Percentiles rank a stretch among this genome's conserved stretches.
These are phyloP conservation scores for Aspergillus ochraceus DNA, from an alignment of 2,329 filamentous ascomycete genomes.

Conservation along the genomic window DNA sequence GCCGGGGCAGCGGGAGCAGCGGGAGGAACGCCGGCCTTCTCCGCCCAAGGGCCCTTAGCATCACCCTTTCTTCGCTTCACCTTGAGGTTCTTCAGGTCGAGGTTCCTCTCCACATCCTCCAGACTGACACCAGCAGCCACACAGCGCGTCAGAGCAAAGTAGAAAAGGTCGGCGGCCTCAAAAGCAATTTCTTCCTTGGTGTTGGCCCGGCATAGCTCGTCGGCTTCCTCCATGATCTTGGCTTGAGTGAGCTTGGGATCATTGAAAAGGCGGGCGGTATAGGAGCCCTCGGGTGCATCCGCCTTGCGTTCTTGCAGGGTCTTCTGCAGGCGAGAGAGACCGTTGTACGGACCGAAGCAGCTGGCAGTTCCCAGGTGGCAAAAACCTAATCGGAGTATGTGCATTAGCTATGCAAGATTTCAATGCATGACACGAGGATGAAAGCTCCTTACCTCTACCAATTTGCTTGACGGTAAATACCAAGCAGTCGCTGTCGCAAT, in stretches of 20 bases:
- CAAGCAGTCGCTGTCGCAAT: conserved; percentile 92
- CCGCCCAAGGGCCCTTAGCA: conserved; percentile 89
- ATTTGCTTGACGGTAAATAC: conserved; percentile 88
- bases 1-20: conserved; percentile 49
- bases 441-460: conserved; percentile 60
- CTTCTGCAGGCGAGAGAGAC: conserved; percentile 81
- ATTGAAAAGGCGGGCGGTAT: conserved; percentile 88
- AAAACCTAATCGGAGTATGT: conserved; percentile 58
- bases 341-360: conserved; percentile 84
- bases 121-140: conserved; percentile 79
- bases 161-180: conserved; percentile 91
- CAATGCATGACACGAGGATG: background rate
- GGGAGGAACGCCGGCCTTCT: conserved; percentile 72
- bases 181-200: conserved; percentile 83
- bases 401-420: conserved; percentile 15
- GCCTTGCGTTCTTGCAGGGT: conserved; percentile 79
- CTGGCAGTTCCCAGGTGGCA: conserved; percentile 90
- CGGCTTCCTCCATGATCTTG: conserved; percentile 98
- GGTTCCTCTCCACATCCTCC: conserved; percentile 85
- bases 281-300: conserved; percentile 84
- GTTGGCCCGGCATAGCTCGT: conserved; percentile 86
- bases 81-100: conserved; percentile 93
- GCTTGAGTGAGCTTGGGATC: conserved; percentile 86
- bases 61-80: conserved; percentile 91
- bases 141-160: conserved; percentile 92